Conservation (phyloP, 1,139 yeast species). For the Ogataea hybrid region DNA sequence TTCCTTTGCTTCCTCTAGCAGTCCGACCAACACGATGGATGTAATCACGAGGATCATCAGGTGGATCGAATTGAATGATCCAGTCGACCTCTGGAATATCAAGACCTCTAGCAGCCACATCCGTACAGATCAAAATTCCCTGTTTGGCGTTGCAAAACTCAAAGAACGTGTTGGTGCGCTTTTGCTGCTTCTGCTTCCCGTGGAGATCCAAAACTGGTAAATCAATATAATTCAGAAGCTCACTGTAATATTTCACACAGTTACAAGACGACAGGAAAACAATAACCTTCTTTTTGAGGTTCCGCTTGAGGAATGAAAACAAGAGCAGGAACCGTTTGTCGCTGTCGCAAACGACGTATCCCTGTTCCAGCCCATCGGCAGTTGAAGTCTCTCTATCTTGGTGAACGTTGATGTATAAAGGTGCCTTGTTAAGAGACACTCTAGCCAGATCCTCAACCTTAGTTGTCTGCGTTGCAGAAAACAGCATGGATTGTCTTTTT, state of each 20-base stretch:
- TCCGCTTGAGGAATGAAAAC: no score
- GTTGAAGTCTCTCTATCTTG: no score
- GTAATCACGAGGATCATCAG: slow-evolving; percentile 98
- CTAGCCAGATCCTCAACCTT: no score
- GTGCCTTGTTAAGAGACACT: no score
- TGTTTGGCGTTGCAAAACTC: slow-evolving; percentile 97
- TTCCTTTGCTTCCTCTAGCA: slow-evolving; percentile 90
- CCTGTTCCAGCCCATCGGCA: no score
- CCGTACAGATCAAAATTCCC: slow-evolving; percentile 92
- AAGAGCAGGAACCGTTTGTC: no score
- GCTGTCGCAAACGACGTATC: no score
- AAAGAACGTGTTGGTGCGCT: slow-evolving; percentile 94
- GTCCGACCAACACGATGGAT: slow-evolving; percentile 98
- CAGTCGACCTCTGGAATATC: slow-evolving; percentile 98
- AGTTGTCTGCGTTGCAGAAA: no score
- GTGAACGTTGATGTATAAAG: no score
- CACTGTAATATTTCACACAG: slow-evolving; percentile 95
- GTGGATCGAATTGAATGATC: slow-evolving; percentile 97
- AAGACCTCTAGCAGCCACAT: slow-evolving; percentile 97
- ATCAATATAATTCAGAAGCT: slow-evolving; percentile 89
- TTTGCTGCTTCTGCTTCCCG: slow-evolving; percentile 98
- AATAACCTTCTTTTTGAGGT: no score
- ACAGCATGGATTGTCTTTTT: slow-evolving; percentile 94
- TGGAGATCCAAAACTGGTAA: slow-evolving; percentile 94
- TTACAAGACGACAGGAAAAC: slow-evolving; percentile 96